Conservation (phyloP, 495 filamentous ascomycete species). For the Lichenothelia convexa region DNA sequence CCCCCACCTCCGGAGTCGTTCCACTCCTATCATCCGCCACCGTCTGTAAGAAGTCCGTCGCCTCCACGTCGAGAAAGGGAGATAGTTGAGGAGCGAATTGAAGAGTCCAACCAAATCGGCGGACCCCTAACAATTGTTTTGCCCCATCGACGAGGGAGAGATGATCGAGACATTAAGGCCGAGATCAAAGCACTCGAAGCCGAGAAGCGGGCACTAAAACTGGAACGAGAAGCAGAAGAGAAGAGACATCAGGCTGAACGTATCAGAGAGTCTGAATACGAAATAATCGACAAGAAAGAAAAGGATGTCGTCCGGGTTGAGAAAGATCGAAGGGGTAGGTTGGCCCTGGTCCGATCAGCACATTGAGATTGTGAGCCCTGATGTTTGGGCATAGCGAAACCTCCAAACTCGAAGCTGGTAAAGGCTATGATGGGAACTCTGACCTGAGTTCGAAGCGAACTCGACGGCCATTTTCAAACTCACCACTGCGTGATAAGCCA, state of each 20-base stretch:
- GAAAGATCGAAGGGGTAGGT: slow-evolving; percentile 76
- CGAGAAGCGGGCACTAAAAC: slow-evolving; percentile 23
- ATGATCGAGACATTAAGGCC: slow-evolving; percentile 36
- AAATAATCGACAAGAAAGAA: slow-evolving; percentile 26
- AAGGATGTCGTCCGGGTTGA: slow-evolving; percentile 46
- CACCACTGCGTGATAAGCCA: too few relatives aligned
- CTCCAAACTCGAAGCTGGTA: slow-evolving; percentile 24
- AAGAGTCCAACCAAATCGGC: slow-evolving; percentile 28
- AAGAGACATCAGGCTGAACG: slow-evolving; percentile 25
- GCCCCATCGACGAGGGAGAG: slow-evolving; percentile 24
- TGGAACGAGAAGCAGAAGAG: slow-evolving; percentile 25
- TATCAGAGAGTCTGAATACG: slow-evolving; percentile 30
- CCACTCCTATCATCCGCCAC: slow-evolving; percentile 1
- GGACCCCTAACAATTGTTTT: slow-evolving; percentile 29
- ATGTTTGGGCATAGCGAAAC: slow-evolving; percentile 18
- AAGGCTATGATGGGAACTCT: background rate
- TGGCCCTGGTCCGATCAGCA: slow-evolving; percentile 39
- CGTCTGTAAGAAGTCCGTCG: slow-evolving; percentile 11
- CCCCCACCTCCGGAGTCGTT: too few relatives aligned
- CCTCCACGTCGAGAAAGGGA: slow-evolving; percentile 14
- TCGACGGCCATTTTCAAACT: too few relatives aligned
- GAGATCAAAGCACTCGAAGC: slow-evolving; percentile 40
- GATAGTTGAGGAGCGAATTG: slow-evolving; percentile 23
- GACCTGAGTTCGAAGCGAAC: too few relatives aligned
- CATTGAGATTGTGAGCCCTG: slow-evolving; percentile 22